These are phyloP conservation scores for Pythium rhizo-oryzae DNA, from an alignment of 352 stramenopile genomes.

Conservation along the genomic window DNA sequence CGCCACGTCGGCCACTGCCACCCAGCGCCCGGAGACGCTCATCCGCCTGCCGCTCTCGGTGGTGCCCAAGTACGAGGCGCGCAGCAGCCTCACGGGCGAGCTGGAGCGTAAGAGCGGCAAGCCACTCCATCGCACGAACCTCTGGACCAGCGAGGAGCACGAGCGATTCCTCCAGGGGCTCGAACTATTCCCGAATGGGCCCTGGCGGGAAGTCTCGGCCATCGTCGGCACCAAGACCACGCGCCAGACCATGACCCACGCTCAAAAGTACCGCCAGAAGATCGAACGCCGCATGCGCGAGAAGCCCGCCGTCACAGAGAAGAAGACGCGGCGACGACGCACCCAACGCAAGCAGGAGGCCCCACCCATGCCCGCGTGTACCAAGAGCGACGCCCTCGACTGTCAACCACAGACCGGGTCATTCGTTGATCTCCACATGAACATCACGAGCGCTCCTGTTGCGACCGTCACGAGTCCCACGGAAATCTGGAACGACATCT, in stretches of 20 bases:
- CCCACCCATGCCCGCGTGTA: not conserved
- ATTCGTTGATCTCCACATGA: not conserved
- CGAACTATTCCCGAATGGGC: slow-evolving; percentile 58
- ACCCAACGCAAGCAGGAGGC: not conserved
- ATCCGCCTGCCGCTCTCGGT: slow-evolving; percentile 16
- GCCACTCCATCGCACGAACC: slow-evolving; percentile 5
- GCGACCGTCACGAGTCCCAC: not conserved
- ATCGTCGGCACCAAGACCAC: slow-evolving; percentile 82
- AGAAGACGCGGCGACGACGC: not conserved
- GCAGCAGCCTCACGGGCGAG: not conserved
- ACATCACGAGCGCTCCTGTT: not conserved
- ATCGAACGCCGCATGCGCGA: slow-evolving; percentile 42
- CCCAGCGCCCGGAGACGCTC: not conserved
- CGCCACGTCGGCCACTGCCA: not conserved
- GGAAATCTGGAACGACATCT: not conserved
- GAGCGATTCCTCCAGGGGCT: slow-evolving; percentile 62
- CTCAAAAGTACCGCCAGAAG: slow-evolving; percentile 85
- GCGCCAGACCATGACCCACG: slow-evolving; percentile 93
- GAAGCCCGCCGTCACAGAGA: not conserved
- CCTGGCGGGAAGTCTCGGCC: slow-evolving; percentile 66
- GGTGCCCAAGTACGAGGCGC: slow-evolving; percentile 4
- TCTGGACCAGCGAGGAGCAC: slow-evolving; percentile 40
- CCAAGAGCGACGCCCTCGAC: not conserved
- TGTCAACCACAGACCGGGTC: not conserved
- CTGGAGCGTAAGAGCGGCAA: not conserved